phyloP scores from a whole-genome alignment of 2,329 filamentous ascomycete species.

The Trichoderma sp. region DNA sequence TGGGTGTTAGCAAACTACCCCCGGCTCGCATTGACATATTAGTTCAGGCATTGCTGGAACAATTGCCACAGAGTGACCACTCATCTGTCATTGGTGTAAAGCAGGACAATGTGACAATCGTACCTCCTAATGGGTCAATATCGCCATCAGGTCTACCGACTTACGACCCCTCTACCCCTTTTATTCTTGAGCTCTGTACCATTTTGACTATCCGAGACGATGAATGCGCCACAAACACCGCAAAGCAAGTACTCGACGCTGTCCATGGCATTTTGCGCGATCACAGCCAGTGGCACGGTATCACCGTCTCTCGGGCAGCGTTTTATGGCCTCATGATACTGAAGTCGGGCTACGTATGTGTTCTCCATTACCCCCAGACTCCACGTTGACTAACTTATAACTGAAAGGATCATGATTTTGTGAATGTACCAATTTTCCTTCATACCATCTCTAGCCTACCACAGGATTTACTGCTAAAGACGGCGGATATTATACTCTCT shows the following conservation, averaged over 20 bases:
- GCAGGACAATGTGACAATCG: slow-evolving; percentile 68
- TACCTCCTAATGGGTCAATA: slow-evolving; percentile 54
- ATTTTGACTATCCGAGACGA: slow-evolving; percentile 74
- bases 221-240: slow-evolving; percentile 68
- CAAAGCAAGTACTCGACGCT: slow-evolving; percentile 75
- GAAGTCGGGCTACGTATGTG: slow-evolving; percentile 77
- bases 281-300: slow-evolving; percentile 72
- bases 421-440: slow-evolving; percentile 86
- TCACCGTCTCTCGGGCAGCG: slow-evolving; percentile 78
- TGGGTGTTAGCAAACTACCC: slow-evolving; percentile 38
- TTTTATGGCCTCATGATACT: slow-evolving; percentile 85
- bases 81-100: slow-evolving; percentile 85
- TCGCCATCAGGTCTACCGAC: slow-evolving; percentile 44
- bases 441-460: slow-evolving; percentile 89
- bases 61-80: slow-evolving; percentile 80
- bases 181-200: slow-evolving; percentile 88
- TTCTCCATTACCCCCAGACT: neutral
- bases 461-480: slow-evolving; percentile 71
- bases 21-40: slow-evolving; percentile 32
- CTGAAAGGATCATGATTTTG: slow-evolving; percentile 76
- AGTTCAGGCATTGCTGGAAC: slow-evolving; percentile 70
- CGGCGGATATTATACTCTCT: slow-evolving; percentile 71
- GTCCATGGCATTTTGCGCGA: slow-evolving; percentile 82
- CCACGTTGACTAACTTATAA: slow-evolving; percentile 24
- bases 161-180: slow-evolving; percentile 86